Evolutionary conservation across 345 rosid genomes (phyloP).

Genomic region (Hirschfeldia incana): DNA sequence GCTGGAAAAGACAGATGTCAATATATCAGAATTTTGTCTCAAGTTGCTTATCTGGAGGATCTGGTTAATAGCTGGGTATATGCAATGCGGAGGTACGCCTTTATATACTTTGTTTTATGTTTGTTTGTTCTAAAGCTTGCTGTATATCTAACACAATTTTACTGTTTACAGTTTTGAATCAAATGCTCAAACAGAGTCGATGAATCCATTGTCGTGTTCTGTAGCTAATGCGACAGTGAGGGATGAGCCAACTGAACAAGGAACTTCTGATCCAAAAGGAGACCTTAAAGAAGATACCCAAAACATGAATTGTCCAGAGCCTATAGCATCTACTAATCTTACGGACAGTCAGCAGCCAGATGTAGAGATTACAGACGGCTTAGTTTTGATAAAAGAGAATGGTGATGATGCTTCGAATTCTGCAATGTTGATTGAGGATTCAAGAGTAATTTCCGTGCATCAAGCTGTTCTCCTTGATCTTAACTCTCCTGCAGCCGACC

Average conservation of each 20-base stretch:
- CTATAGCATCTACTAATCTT: conserved; percentile 18
- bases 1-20: conserved; percentile 81
- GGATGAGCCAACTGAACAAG: conserved; percentile 39
- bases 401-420: conserved; percentile 22
- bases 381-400: conserved; percentile 25
- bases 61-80: conserved; percentile 86
- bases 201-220: conserved; percentile 40
- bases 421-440: conserved; percentile 27
- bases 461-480: conserved; percentile 38
- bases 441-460: conserved; percentile 9
- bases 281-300: conserved; percentile 33
- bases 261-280: conserved; percentile 38
- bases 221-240: conserved; percentile 38
- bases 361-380: conserved; percentile 17
- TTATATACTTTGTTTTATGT: conserved; percentile 10
- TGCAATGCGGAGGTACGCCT: conserved; percentile 72
- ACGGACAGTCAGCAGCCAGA: conserved; percentile 28
- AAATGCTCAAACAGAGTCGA: conserved; percentile 45
- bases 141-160: conserved; percentile 33
- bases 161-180: conserved; percentile 67
- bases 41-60: conserved; percentile 93
- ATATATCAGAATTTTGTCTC: conserved; percentile 74
- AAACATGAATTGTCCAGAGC: conserved; percentile 36
- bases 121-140: conserved; percentile 23
- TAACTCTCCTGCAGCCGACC: conserved; percentile 40